Base-by-base conservation (phyloP, 345 rosid species). In the Syzygium aqueum region DNA sequence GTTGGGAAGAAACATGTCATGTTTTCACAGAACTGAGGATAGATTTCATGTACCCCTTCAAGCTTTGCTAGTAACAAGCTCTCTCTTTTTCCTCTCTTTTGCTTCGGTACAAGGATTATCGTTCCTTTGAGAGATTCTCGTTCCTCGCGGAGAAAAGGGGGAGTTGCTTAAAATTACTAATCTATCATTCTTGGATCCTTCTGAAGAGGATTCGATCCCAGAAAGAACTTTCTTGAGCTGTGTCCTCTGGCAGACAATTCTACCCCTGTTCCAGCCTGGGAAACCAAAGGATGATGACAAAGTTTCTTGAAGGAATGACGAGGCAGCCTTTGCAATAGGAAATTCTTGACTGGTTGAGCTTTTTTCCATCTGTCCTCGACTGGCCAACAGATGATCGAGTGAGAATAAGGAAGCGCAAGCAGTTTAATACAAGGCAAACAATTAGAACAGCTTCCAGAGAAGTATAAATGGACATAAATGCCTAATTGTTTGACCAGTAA, bases 251-350 rank as follows among this genome's bases (percentile, higher is more conserved):
- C 98, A 95, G 90, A 94, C 93, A 88, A 97, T 94, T 87, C 99
- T 94, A 85, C 98, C 99, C 87, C 93, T 94, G 78, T 93, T 97
- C 99, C 99, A 95, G 73, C 92, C 91, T 8, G 98, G 91, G 90
- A 91, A 93, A 88, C 93, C 92, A 92, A 96, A 96, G 65, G 94
- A 91, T n/a, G 96, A 87, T 67, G 96, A 89, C 49, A 91, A 91
- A 54, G 94, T 90, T 59, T 95, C 96, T 91, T 95, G 95, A 84
- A 97, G 89, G 91, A 92, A 94, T 82, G 94, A 88, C 87, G 87
- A 91, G 52, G 93, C 96, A 84, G 95, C 96, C 92, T 95, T 96
- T 14, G 91, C 91, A 13, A 91, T 84, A 51, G 98, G 99, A 87
- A 88, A 83, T 87, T 93, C 94, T 85, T 87, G 92, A 21, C 95